phyloP scores from a whole-genome alignment of 106 monocot species.

The Triglochin maritima region DNA sequence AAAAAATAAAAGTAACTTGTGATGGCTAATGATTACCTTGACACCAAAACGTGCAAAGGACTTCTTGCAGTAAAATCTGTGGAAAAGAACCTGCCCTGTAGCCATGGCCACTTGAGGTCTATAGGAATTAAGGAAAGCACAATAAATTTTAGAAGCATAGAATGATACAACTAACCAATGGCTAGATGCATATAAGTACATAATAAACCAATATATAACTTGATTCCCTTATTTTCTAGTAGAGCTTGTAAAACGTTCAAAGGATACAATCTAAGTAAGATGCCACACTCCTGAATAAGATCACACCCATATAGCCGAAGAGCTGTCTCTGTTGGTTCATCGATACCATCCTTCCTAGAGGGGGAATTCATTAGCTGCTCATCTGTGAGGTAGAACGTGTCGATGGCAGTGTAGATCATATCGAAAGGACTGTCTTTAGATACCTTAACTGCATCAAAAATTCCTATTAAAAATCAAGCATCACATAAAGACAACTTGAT shows the following conservation, averaged over 20 bases:
- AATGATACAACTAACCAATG: not conserved
- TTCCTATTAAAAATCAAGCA: no score
- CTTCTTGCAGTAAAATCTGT: slow-evolving; percentile 92
- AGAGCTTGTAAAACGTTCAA: not conserved
- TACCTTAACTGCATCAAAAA: slow-evolving; percentile 1
- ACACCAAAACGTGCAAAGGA: slow-evolving; percentile 89
- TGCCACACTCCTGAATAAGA: slow-evolving; percentile 95
- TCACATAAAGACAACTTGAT: no score
- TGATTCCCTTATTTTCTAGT: not conserved
- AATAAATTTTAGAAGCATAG: not conserved
- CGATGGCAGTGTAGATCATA: slow-evolving; percentile 92
- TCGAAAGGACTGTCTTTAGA: not conserved
- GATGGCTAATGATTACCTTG: slow-evolving; percentile 33
- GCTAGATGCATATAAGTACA: no score
- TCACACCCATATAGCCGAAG: slow-evolving; percentile 85
- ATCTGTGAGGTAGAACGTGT: slow-evolving; percentile 85
- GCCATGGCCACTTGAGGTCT: slow-evolving; percentile 97
- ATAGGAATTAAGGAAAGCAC: slow-evolving; percentile 26
- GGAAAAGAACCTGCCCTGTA: slow-evolving; percentile 87
- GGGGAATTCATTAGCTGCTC: slow-evolving; percentile 78
- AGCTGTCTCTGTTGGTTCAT: slow-evolving; percentile 61
- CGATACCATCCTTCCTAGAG: slow-evolving; percentile 81
- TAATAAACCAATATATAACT: not conserved
- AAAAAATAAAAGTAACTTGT: not conserved
- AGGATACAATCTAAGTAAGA: slow-evolving; percentile 87